phyloP scores from a whole-genome alignment of 140 eudicot species.

The Stevia rebaudiana region DNA sequence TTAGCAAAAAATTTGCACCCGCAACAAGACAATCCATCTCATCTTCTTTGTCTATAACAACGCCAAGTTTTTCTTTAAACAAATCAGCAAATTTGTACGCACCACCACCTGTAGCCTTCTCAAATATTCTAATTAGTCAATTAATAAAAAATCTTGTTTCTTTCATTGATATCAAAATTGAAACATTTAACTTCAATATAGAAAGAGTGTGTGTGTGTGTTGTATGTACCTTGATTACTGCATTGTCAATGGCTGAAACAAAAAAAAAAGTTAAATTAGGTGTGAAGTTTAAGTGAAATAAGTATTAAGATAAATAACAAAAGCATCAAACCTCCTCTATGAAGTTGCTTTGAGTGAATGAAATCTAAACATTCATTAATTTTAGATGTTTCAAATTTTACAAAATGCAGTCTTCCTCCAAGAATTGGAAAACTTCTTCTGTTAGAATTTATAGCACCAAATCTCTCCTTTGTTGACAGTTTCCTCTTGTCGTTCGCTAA shows the following conservation, averaged over 20 bases:
- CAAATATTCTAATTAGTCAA: constrained; percentile 36
- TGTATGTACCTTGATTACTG: constrained; percentile 71
- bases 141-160: not conserved
- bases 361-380: constrained; percentile 88
- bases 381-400: constrained; percentile 83
- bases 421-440: constrained; percentile 83
- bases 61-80: constrained; percentile 93
- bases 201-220: constrained; percentile 5
- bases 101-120: constrained; percentile 99
- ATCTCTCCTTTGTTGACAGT: constrained; percentile 47
- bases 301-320: constrained; percentile 1
- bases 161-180: not conserved
- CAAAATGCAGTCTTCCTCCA: constrained; percentile 97
- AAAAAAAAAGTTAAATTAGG: not conserved
- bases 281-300: constrained; percentile 4
- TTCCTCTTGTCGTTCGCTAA: constrained; percentile 57
- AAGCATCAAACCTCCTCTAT: constrained; percentile 54
- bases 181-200: not conserved
- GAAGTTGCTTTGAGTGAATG: constrained; percentile 88
- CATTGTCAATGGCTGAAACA: constrained; percentile 49
- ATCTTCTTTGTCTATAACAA: constrained; percentile 92
- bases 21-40: constrained; percentile 96
- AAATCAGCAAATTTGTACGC: constrained; percentile 92
- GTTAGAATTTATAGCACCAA: constrained; percentile 61
- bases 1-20: constrained; percentile 94